Evolutionary conservation across 2,329 filamentous ascomycete species (phyloP).

Genomic region (Fusarium citri): DNA sequence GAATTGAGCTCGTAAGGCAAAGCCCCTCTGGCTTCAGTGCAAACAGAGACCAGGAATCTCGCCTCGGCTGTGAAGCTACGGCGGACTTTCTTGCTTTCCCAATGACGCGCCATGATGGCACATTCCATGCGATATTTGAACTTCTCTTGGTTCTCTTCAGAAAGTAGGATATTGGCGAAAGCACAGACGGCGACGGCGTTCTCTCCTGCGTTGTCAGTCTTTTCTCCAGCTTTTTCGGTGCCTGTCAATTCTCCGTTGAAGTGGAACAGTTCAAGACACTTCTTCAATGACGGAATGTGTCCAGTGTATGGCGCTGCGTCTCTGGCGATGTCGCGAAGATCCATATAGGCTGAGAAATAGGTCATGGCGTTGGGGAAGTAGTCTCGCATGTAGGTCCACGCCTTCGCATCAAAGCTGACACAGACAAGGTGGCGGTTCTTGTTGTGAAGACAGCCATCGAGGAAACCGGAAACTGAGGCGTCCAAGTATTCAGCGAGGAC

Average conservation of each 20-base stretch:
- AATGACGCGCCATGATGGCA: neutral
- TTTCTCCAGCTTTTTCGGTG: neutral
- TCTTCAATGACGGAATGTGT: neutral
- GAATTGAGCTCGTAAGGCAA: neutral
- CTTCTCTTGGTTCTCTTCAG: neutral
- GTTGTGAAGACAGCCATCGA: neutral
- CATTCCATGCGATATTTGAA: conserved; percentile 22
- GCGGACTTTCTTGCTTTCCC: neutral
- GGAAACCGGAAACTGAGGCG: conserved; percentile 6
- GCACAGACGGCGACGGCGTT: conserved; percentile 28
- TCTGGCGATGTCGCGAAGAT: conserved; percentile 25
- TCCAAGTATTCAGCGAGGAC: neutral
- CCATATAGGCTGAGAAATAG: conserved; percentile 29
- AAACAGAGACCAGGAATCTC: conserved; percentile 6
- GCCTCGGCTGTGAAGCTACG: neutral
- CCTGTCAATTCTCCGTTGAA: neutral
- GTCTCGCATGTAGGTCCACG: conserved; percentile 22
- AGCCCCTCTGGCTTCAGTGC: neutral
- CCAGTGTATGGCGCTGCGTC: conserved; percentile 12
- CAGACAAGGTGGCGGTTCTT: neutral
- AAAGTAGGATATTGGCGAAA: conserved; percentile 10
- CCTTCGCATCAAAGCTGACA: conserved; percentile 15
- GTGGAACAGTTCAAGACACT: conserved; percentile 1
- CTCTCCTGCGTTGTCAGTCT: conserved; percentile 34
- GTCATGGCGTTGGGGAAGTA: conserved; percentile 10